These are phyloP conservation scores for Davidsoniella neocaledoniae DNA, from an alignment of 2,329 filamentous ascomycete species.

Conservation along the genomic window DNA sequence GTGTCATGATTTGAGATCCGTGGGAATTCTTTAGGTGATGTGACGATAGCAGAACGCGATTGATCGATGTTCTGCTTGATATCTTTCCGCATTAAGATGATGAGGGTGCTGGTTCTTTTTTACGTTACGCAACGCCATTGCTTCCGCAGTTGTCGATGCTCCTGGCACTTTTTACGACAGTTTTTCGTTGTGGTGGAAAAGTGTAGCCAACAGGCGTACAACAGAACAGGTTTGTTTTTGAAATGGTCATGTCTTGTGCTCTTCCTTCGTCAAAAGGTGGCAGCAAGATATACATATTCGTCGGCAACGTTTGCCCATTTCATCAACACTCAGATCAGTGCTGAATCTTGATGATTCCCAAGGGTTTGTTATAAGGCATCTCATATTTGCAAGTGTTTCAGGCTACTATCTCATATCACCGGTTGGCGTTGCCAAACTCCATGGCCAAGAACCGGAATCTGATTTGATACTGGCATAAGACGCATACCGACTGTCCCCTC, in stretches of 20 bases:
- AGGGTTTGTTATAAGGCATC: conserved; percentile 6
- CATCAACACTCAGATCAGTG: conserved; percentile 5
- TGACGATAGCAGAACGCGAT: conserved; percentile 4
- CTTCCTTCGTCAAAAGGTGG: conserved; percentile 5
- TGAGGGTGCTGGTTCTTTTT: conserved; percentile 12
- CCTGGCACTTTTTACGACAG: conserved; percentile 4
- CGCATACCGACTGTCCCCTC: conserved; percentile 9
- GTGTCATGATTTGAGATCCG: conserved; percentile 33
- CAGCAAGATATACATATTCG: not conserved
- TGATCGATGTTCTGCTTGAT: conserved; percentile 5
- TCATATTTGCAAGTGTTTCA: conserved; percentile 6
- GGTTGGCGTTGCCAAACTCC: conserved; percentile 2
- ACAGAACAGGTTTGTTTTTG: conserved; percentile 12
- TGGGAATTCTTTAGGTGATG: conserved; percentile 10
- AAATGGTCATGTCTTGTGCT: conserved; percentile 8
- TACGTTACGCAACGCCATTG: conserved; percentile 10
- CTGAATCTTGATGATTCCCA: conserved; percentile 11
- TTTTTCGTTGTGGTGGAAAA: not conserved
- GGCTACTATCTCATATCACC: conserved; percentile 8
- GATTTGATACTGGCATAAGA: conserved; percentile 10
- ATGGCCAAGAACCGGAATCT: conserved; percentile 6
- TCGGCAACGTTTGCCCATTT: conserved; percentile 1
- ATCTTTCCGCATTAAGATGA: conserved; percentile 4
- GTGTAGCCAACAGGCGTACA: conserved; percentile 10
- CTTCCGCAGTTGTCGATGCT: conserved; percentile 7